Base-by-base conservation (phyloP, 257 asterid genomes). In the Salvia rosmarinus region DNA sequence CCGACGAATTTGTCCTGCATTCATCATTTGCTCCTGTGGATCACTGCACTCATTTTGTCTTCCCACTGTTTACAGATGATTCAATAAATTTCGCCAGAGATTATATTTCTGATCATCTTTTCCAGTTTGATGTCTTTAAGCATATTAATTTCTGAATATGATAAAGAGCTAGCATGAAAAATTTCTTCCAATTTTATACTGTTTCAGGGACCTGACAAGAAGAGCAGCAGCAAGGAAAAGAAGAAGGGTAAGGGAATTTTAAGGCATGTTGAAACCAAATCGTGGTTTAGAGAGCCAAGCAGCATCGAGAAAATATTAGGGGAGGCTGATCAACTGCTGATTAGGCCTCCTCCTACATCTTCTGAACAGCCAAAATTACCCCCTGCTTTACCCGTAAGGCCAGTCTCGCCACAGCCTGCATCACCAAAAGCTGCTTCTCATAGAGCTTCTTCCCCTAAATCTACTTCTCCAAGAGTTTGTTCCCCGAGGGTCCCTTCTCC, bases 251-350 rank as follows among this genome's bases (percentile, higher is more conserved):
- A 80, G 77, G 90, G 96, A 40, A 76, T 85, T 66, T 43, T 81
- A 54, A 85, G 82, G 72, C 89, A 72, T 67, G 90, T 85, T n/a
- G 94, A 87, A 60, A 80, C 77, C 35, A 89, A 85, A 81, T 85
- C 98, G 2, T 95, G 85, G 58, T 95, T 95, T 80, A 79, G 88
- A 82, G 87, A 78, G 83, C 99, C 99, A 3, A 95, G 98, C 79
- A 95, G 99, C 87, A 89, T 95, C 62, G 99, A 91, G 75, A 83
- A 95, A 73, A 95, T 95, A 78, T 79, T 95, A 70, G 96, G 96
- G 28, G 99, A 95, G 87, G 95, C 86, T 1, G 98, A 91, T 83
- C 84, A 91, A 25, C 84, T 89, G 11, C 84, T 86, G 54, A 80
- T 82, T 32, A 80, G 89, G 83, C 85, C 88, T 64, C 79, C 82